phyloP scores from a whole-genome alignment of 192 early-diverging fungal species.

The Coemansia sp. region DNA sequence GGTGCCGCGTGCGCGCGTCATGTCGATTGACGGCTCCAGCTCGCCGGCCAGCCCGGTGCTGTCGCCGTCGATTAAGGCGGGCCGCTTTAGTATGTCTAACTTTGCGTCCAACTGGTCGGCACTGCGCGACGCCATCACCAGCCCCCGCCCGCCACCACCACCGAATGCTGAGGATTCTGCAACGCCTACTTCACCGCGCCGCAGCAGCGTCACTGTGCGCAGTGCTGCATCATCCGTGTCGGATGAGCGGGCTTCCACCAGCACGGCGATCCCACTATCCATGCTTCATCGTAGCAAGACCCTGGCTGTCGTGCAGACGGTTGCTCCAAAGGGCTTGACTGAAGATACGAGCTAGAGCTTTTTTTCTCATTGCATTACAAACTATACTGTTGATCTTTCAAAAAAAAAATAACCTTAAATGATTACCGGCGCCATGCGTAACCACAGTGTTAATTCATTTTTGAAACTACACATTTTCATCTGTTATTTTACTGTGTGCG shows the following conservation, averaged over 20 bases:
- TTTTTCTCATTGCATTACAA: background rate
- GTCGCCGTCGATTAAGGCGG: background rate
- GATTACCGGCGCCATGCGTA: too few species aligned
- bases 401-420: background rate
- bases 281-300: conserved; percentile 50
- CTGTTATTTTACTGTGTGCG: too few species aligned
- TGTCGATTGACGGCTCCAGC: conserved; percentile 13
- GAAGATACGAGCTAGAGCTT: background rate
- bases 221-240: conserved; percentile 5
- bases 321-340: background rate
- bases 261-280: conserved; percentile 33
- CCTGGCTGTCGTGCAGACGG: conserved; percentile 5
- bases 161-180: background rate
- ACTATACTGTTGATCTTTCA: background rate
- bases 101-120: conserved; percentile 39
- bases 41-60: background rate
- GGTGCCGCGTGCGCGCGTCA: conserved; percentile 9
- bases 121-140: conserved; percentile 35
- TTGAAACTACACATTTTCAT: too few species aligned
- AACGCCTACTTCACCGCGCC: conserved; percentile 6
- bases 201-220: conserved; percentile 15
- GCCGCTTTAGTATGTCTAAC: conserved; percentile 42
- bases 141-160: conserved; percentile 13
- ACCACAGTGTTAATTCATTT: too few species aligned
- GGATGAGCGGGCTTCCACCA: background rate